Evolutionary conservation across 23 red algal species (phyloP), one percentile per base, ranked within the genome.

Genomic region (Gracilaria caudata): DNA sequence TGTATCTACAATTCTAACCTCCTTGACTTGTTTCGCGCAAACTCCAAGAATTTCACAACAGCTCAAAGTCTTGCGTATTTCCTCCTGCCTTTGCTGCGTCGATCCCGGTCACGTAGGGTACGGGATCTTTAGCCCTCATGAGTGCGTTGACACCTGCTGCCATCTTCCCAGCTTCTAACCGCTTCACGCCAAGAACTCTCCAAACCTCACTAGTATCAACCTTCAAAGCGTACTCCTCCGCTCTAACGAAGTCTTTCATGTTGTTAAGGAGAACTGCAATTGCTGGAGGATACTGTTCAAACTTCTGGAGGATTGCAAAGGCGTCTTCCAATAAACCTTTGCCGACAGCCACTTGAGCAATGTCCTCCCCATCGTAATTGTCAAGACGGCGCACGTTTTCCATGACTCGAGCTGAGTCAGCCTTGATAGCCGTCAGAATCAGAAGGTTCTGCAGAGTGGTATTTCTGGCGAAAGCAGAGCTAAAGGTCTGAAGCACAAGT

Each of bases 391-490:
- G 92, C 10, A 99, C 71, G 79, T 96, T 94, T 58, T 99, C 97
- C 90, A 93, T 93, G 34, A 93, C 90, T 24, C 97, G 91, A 87
- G 58, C 75, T 39, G 86, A 81, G 38, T 93, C 97, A 12, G 97
- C 90, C 29, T 91, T 93, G 45, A 99, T 95, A 47, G 97, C 85
- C 7, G 97, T 99, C 80, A 99, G 76, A 56, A 99, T 93, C 16
- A 99, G 91, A 64, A 99, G 83, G 49, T 99, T 99, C 78, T 99
- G 97, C 72, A 99, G 78, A 33, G 92, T 95, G 24, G 86, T 86
- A 68, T 99, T 99, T 72, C 93, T 88, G 4, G 97, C 75, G 68
- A 99, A 99, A 4, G 88, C 79, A 23, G 90, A 57, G 65, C 88
- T 92, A 10, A 81, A 84, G 20, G 93, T 90, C 56, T 96, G 89